Percentiles rank a stretch among this genome's conserved stretches.
Conservation (phyloP, 148 eudicot genomes). For the Fagopyrum tataricum region DNA sequence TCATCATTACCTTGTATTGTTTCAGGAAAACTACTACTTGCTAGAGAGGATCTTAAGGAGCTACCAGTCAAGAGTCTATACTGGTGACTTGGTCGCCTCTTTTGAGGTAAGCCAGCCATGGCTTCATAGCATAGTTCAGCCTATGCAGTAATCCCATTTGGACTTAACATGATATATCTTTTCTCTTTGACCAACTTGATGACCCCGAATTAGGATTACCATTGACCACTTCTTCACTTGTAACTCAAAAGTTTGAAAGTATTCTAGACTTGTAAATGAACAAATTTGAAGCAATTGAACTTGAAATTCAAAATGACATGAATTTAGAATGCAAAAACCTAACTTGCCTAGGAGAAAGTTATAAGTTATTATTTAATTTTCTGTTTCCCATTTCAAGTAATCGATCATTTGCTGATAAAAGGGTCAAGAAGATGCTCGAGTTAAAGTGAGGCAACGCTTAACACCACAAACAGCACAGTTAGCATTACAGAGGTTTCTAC, state of each 20-base stretch:
- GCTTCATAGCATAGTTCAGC: neutral
- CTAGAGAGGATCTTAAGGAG: conserved; percentile 72
- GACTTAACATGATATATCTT: neutral
- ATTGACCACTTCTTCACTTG: neutral
- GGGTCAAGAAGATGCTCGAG: conserved; percentile 71
- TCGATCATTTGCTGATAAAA: conserved; percentile 20
- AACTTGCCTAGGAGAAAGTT: too few species aligned
- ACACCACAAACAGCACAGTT: conserved; percentile 53
- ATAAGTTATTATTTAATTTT: neutral
- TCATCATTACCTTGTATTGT: neutral
- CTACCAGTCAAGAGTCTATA: conserved; percentile 81
- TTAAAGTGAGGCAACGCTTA: conserved; percentile 52
- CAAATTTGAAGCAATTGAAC: neutral
- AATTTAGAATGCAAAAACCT: neutral
- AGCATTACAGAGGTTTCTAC: conserved; percentile 64
- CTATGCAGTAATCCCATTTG: neutral
- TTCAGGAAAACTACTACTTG: conserved; percentile 79
- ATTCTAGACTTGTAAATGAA: neutral
- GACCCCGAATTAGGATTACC: neutral
- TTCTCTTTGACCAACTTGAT: neutral
- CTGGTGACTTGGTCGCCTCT: conserved; percentile 66
- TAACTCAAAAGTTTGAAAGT: neutral
- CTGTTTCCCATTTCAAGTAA: neutral
- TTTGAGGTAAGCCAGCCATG: conserved; percentile 21
- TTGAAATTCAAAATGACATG: neutral